Conservation (phyloP, 805 yeast species). For the Myxozyma melibiosi region DNA sequence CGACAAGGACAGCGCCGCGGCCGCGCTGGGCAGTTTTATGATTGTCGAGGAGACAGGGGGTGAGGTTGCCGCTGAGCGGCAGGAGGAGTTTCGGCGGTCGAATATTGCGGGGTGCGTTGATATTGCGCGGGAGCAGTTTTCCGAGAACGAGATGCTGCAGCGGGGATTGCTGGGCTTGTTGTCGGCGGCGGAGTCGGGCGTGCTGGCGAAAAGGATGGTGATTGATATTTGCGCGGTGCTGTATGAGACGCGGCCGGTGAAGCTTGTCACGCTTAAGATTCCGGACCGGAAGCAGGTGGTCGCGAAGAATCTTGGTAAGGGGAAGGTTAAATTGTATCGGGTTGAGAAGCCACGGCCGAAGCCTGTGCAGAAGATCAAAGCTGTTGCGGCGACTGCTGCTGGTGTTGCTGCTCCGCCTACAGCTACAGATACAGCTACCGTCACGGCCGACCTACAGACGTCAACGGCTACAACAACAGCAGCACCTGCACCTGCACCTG, state of each 20-base stretch:
- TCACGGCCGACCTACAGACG: background rate
- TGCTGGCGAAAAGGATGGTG: constrained; percentile 61
- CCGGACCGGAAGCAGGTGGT: constrained; percentile 67
- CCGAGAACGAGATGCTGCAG: constrained; percentile 56
- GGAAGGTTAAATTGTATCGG: constrained; percentile 53
- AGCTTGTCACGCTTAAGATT: constrained; percentile 61
- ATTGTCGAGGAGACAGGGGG: constrained; percentile 59
- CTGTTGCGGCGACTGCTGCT: no score
- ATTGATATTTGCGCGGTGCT: constrained; percentile 68
- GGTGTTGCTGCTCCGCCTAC: no score
- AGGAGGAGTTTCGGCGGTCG: constrained; percentile 66
- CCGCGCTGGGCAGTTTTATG: constrained; percentile 50
- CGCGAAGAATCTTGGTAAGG: constrained; percentile 57
- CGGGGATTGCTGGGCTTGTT: constrained; percentile 68
- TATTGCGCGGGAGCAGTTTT: constrained; percentile 60
- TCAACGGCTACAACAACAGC: background rate
- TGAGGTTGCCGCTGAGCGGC: constrained; percentile 52
- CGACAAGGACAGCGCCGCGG: constrained; percentile 19
- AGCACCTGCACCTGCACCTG: background rate
- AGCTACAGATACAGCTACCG: background rate
- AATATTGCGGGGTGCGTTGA: constrained; percentile 68
- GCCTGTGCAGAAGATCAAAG: no score
- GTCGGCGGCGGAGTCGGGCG: constrained; percentile 58
- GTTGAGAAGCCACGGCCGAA: constrained; percentile 3
- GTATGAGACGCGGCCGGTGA: constrained; percentile 60